Base-by-base conservation (phyloP, 345 rosid species). In the Syzygium grande region DNA sequence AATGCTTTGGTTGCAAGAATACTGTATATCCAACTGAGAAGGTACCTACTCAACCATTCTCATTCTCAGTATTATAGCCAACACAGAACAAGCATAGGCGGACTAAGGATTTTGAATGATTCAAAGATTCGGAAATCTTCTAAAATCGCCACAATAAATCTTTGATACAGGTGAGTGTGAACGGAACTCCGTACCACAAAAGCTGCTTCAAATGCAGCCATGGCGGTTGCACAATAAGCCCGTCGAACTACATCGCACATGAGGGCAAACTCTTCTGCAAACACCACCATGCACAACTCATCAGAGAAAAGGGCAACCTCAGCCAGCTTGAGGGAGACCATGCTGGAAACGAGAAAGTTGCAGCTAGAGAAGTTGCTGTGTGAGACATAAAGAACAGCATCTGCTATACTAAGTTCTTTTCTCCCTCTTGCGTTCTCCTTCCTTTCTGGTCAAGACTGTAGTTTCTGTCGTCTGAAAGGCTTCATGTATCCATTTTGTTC, bases 201-300 rank as follows among this genome's bases (percentile, higher is more conserved):
- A 94, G 97, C 90, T 97, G 99, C 87, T 97, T 97, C 97, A 96
- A 96, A 93, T 97, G 99, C 92, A 94, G 92, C 85, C 98, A 97
- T 89, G 98, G 99, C 91, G 98, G 99, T 5, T 97, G 99, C 77
- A 91, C 92, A 19, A 95, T 97, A 65, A 96, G 98, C 88, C 99
- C 97, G 2, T 96, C 98, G 23, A 97, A 95, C 90, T 97, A 97
- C 90, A 91, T 95, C 54, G 99, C 98, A 34, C 98, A 96, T 49
- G 99, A 97, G 55, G 98, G 99, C 11, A 91, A 94, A 88, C 96
- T 97, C 88, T 97, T 95, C 89, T 97, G 99, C 93, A 97, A 95
- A 89, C 99, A 95, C 91, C 99, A 97, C 91, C 98, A 96, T 83
- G 90, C 91, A 85, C 99, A 96, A 89, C 97, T 97, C 89, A 94